Percentiles rank a stretch among this genome's conserved stretches.
phyloP scores from a whole-genome alignment of 805 yeast species.

The Hemisphaericaspora nanyangensis region DNA sequence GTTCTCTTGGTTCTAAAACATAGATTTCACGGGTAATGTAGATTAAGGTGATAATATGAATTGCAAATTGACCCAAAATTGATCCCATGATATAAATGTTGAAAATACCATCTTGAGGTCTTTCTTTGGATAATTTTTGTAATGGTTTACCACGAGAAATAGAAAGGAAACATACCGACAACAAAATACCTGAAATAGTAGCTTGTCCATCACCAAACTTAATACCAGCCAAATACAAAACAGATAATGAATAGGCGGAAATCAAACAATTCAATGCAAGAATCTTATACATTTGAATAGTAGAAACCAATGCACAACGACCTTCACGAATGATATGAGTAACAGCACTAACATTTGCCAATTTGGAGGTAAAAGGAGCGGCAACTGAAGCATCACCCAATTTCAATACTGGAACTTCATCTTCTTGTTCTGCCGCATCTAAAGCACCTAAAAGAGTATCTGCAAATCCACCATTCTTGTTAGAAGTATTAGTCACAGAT shows the following conservation, averaged over 20 bases:
- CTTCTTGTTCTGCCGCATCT: conserved; percentile 57
- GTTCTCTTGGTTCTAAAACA: conserved; percentile 87
- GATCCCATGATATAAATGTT: conserved; percentile 97
- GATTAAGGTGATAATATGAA: conserved; percentile 79
- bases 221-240: conserved; percentile 92
- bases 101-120: conserved; percentile 98
- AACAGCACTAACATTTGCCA: conserved; percentile 87
- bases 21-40: conserved; percentile 83
- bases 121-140: conserved; percentile 81
- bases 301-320: conserved; percentile 94
- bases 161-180: conserved; percentile 91
- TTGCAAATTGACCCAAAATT: conserved; percentile 91
- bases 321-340: conserved; percentile 95
- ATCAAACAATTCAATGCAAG: conserved; percentile 94
- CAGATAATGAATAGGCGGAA: conserved; percentile 92
- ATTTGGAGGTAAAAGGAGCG: conserved; percentile 95
- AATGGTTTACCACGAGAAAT: conserved; percentile 92
- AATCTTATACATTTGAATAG: conserved; percentile 98
- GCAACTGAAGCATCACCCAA: conserved; percentile 99
- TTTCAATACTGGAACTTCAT: conserved; percentile 89
- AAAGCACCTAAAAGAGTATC: conserved; percentile 59
- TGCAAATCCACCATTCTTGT: conserved; percentile 38
- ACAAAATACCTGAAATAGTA: conserved; percentile 89
- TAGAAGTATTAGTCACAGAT: conserved; percentile 50
- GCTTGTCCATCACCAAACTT: conserved; percentile 98